Evolutionary conservation across 331 rosid species (phyloP).

Genomic region (Acacia pycnantha): DNA sequence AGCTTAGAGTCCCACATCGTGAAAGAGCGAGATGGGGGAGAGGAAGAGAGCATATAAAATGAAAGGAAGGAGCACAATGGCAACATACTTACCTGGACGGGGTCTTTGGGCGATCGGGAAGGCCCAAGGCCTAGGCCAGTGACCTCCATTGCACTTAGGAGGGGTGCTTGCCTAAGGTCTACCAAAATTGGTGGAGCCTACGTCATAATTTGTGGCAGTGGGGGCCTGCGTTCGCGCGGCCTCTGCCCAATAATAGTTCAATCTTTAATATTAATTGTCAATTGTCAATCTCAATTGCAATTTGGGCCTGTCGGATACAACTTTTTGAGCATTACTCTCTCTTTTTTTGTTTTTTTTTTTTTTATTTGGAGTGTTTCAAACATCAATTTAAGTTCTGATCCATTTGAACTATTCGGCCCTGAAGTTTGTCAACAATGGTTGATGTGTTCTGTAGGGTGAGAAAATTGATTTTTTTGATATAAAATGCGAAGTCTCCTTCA

Average conservation of each 20-base stretch:
- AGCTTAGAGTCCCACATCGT: neutral
- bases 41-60: neutral
- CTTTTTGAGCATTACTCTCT: no score
- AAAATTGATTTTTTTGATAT: no score
- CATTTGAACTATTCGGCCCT: no score
- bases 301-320: no score
- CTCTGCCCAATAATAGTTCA: neutral
- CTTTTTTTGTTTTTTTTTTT: no score
- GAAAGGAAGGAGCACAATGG: neutral
- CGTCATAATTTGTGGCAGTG: neutral
- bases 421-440: no score
- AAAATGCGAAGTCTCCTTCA: no score
- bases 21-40: fast-evolving
- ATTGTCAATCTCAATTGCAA: no score
- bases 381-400: no score
- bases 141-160: neutral
- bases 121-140: neutral
- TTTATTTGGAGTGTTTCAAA: no score
- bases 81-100: neutral
- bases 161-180: neutral
- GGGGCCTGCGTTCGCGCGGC: neutral
- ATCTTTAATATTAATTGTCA: no score
- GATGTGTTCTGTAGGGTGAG: no score
- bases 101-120: neutral
- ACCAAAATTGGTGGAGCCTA: neutral